Percentiles rank a stretch among this genome's conserved stretches.
phyloP scores from a whole-genome alignment of 2,329 filamentous ascomycete genomes.

The Pseudogymnoascus sp. region DNA sequence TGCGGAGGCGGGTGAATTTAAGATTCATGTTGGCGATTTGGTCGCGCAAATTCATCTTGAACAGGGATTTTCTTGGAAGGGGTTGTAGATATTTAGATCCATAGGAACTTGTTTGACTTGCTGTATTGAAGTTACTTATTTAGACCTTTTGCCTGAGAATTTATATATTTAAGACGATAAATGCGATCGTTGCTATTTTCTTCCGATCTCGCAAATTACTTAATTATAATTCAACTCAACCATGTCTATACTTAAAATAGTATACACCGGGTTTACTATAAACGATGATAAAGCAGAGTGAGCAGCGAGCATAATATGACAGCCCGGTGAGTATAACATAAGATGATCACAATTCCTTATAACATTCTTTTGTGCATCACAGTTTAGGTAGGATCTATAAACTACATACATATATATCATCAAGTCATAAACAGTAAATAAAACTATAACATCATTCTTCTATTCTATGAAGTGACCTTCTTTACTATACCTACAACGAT shows the following conservation, averaged over 20 bases:
- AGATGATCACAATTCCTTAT: neutral
- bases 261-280: neutral
- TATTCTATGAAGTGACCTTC: neutral
- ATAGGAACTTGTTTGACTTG: neutral
- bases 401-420: neutral
- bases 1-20: slow-evolving; percentile 11
- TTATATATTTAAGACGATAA: neutral
- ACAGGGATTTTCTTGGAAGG: neutral
- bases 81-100: neutral
- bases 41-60: neutral
- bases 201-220: neutral
- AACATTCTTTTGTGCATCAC: neutral
- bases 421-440: neutral
- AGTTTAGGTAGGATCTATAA: neutral
- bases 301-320: neutral
- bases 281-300: neutral
- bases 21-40: neutral
- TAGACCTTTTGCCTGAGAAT: neutral
- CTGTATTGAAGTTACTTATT: neutral
- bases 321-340: neutral
- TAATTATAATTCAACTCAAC: neutral
- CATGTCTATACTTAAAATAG: neutral
- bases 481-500: neutral
- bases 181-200: neutral
- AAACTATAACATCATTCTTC: neutral